Percentiles rank a stretch among this genome's conserved stretches.
These are phyloP conservation scores for Xylariaceae sp. DNA, from an alignment of 2,329 filamentous ascomycete species.

Conservation along the genomic window DNA sequence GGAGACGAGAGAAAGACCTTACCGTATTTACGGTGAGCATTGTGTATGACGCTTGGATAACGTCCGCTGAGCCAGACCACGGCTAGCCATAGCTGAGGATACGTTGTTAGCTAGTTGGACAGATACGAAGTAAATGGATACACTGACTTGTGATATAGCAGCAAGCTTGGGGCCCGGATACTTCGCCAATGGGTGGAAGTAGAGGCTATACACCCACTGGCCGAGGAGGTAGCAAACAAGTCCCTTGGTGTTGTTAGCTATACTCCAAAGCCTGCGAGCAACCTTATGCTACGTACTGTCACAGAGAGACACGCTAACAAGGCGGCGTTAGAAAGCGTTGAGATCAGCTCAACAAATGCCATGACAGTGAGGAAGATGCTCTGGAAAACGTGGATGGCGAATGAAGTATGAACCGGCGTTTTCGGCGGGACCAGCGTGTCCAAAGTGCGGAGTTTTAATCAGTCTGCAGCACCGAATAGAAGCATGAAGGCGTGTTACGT, in stretches of 20 bases:
- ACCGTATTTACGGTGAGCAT: constrained; percentile 36
- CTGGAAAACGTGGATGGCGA: not conserved
- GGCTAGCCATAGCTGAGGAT: constrained; percentile 32
- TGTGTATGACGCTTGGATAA: constrained; percentile 33
- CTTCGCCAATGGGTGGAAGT: constrained; percentile 39
- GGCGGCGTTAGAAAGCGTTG: not conserved
- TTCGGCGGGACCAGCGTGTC: not conserved
- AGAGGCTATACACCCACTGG: constrained; percentile 35
- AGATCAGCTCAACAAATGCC: not conserved
- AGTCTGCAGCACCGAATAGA: not conserved
- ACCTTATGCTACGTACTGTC: not conserved
- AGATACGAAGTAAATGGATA: not conserved
- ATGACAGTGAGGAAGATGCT: not conserved
- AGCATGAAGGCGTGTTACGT: not conserved
- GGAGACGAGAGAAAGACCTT: not conserved
- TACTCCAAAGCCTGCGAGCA: not conserved
- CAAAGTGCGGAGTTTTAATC: not conserved
- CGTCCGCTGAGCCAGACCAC: constrained; percentile 33
- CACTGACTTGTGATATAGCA: constrained; percentile 35
- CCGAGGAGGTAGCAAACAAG: constrained; percentile 21
- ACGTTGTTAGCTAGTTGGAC: not conserved
- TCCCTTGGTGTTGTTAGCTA: constrained; percentile 16
- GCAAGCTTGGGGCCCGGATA: constrained; percentile 39
- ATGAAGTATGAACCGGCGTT: not conserved
- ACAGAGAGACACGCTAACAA: not conserved